Conservation (phyloP, 441 rosid genomes). For the Pelargonium cotyledonis region DNA sequence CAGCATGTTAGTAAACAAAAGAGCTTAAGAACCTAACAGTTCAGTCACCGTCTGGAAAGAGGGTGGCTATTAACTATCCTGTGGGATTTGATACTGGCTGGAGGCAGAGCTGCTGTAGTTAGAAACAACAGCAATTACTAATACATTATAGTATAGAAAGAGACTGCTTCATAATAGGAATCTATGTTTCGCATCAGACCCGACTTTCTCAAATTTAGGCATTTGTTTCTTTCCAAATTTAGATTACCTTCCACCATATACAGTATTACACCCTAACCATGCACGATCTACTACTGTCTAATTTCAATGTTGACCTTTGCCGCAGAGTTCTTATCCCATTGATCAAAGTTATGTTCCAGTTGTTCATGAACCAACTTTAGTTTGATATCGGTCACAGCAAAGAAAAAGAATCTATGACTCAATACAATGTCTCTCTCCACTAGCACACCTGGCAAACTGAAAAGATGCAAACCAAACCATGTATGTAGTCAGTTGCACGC, state of each 20-base stretch:
- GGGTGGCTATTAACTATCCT: background rate
- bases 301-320: background rate
- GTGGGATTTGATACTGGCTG: background rate
- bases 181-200: no score
- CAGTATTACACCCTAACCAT: background rate
- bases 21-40: background rate
- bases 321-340: no score
- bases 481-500: constrained; percentile 5
- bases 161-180: background rate
- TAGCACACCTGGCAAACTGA: constrained; percentile 3
- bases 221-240: no score
- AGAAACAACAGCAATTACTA: background rate
- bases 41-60: background rate
- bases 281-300: background rate
- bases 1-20: background rate
- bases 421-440: constrained; percentile 11
- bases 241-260: background rate
- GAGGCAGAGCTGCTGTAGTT: background rate
- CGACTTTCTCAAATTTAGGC: no score
- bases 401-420: background rate
- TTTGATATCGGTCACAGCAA: background rate
- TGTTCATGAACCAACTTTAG: background rate
- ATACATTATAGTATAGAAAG: background rate
- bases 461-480: constrained; percentile 5
- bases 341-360: background rate